Percentiles rank a stretch among this genome's conserved stretches.
phyloP scores from a whole-genome alignment of 495 filamentous ascomycete genomes.

The Physcia stellaris region DNA sequence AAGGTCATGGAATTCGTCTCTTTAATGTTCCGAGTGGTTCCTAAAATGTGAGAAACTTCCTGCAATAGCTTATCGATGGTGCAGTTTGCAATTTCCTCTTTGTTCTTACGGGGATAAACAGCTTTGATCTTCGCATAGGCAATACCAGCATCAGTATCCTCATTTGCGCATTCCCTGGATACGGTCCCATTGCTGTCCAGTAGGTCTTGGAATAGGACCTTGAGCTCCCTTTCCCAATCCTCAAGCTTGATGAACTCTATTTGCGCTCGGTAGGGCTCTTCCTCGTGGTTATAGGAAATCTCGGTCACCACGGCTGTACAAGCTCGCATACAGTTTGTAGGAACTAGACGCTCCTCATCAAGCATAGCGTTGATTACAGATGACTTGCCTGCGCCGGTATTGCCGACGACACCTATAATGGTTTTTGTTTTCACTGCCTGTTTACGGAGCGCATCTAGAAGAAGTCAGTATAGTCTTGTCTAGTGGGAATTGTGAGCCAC shows the following conservation, averaged over 20 bases:
- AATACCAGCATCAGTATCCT: constrained; percentile 39
- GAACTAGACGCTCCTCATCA: constrained; percentile 38
- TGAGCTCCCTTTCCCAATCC: constrained; percentile 44
- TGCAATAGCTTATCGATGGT: constrained; percentile 26
- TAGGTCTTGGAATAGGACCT: constrained; percentile 35
- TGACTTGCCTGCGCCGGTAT: constrained; percentile 45
- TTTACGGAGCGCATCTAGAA: constrained; percentile 17
- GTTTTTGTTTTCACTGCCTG: constrained; percentile 26
- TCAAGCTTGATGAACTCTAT: constrained; percentile 37
- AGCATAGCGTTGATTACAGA: constrained; percentile 47
- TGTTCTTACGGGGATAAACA: constrained; percentile 45
- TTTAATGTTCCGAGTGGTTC: constrained; percentile 28
- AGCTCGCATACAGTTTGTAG: constrained; percentile 47
- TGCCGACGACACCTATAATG: constrained; percentile 44
- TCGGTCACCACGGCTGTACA: constrained; percentile 56
- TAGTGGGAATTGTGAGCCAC: too few relatives aligned
- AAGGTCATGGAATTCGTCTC: constrained; percentile 25
- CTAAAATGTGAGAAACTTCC: constrained; percentile 31
- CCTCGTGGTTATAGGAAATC: constrained; percentile 47
- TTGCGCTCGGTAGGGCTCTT: constrained; percentile 14
- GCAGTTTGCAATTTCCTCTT: constrained; percentile 29
- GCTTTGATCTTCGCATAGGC: constrained; percentile 52
- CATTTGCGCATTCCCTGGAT: constrained; percentile 27
- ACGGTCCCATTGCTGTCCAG: constrained; percentile 30
- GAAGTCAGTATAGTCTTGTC: background rate